Base-by-base conservation (phyloP, 441 rosid species). In the Pelargonium fulgidum region DNA sequence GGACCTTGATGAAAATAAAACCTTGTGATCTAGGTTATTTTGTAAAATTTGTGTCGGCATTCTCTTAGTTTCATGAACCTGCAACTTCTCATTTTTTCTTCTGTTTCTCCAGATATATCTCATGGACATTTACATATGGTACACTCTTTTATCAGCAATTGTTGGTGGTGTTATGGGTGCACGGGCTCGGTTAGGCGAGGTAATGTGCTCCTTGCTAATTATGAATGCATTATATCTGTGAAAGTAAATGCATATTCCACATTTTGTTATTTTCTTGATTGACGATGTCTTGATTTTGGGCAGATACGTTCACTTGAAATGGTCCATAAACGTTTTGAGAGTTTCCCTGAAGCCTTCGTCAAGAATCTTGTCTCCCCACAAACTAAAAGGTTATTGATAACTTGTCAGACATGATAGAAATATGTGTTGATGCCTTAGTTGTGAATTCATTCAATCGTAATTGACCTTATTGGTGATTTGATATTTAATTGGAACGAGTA, bases 121-220 rank as follows among this genome's bases (percentile, higher is more conserved):
- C 39, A 33, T 95, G 99, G 99, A 95, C 81, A 81, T 95, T 74
- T 90, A 89, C 76, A 95, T 95, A 80, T 95, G 91, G 91, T 88
- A 95, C 83, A 95, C 98, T 68, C 76, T 95, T 66, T 79, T 95
- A 75, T 95, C 99, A 22, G 97, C 99, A 75, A 79, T 95, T 79
- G 76, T 95, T 76, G 99, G 98, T 75, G 99, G 99, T 69, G 93
- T 95, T 68, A 95, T 95, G 95, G 99, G 99, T 70, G 99, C 99
- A 71, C 84, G 95, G 73, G 92, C 82, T 82, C 97, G 99, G 72
- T 80, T 95, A 75, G 99, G 99, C 77, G 99, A 95, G 96, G 99
- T 95, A 86, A 66, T 67, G 58, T 61, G 56, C 22, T 33, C 47
- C 52, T 52, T 48, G 73, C 65, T 58, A n/a, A 19, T 54, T 72